Evolutionary conservation across 2,329 filamentous ascomycete species (phyloP), one percentile per base, ranked within the genome.

Genomic region (Nakataea oryzae): DNA sequence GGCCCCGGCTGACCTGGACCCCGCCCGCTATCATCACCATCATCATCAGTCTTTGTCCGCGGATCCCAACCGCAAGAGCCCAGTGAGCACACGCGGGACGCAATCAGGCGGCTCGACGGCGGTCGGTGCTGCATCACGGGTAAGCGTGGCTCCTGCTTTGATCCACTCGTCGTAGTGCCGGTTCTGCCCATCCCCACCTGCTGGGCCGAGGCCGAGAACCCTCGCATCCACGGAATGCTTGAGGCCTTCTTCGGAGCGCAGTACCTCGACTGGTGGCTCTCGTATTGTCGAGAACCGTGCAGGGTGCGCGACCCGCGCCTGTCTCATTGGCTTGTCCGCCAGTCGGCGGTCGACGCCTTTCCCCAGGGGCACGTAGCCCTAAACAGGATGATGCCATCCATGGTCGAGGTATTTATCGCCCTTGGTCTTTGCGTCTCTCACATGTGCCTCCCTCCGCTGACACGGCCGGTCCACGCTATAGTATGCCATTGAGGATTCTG

Each of bases 181-280:
- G 65, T 70, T 61, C 65, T 70, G 58, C 66, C 63, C 1, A 32
- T 70, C 1, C 67, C 69, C 3, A 59, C 58, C 47, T 62, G 64
- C 11, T 71, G 69, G 69, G 50, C 58, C 57, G 61, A 63, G 54
- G 64, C 65, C 34, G 64, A 66, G 47, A 47, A 68, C 65, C 29
- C 62, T 2, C 57, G 56, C 7, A 64, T 68, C 11, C 54, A 57
- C 13, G 65, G 67, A 3, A 69, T 70, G 66, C 66, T 71, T 11
- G 64, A 65, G 24, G 70, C 67, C n/a, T 73, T 72, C 64, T 72
- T 73, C 58, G 64, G 66, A 2, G 65, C 61, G 5, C 63, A 64
- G 1, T 72, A 74, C 60, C 65, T 66, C 11, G 69, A 72, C 62
- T 73, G 71, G 70, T 74, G 72, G 71, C 62, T 72, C n/a, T 61